A percentile compares a stretch with the other conserved stretches of the same genome.
Conservation (phyloP, 805 yeast genomes). For the Dipodascopsis tothii region DNA sequence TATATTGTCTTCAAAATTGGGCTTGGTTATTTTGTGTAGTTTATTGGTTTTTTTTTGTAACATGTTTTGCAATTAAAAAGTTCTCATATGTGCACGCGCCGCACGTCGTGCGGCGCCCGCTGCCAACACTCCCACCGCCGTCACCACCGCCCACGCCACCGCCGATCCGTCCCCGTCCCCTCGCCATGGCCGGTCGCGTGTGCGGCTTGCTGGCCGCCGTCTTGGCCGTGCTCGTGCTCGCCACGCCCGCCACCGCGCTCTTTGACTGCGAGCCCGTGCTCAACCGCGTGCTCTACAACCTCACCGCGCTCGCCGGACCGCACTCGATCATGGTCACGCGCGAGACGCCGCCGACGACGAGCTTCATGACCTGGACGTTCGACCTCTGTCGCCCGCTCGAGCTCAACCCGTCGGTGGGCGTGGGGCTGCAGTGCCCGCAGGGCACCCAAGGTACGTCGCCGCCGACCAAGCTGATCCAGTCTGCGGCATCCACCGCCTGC, state of each 20-base stretch:
- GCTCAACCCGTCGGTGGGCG: slow-evolving; percentile 28
- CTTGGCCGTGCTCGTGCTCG: too few species aligned
- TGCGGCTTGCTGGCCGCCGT: too few species aligned
- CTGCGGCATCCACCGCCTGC: slow-evolving; percentile 63
- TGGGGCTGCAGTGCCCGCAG: slow-evolving; percentile 50
- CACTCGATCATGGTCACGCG: slow-evolving; percentile 36
- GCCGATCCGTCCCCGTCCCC: too few species aligned
- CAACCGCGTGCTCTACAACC: slow-evolving; percentile 31
- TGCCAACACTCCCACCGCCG: too few species aligned
- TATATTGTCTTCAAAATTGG: background rate
- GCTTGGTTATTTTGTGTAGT: background rate
- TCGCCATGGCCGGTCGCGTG: too few species aligned
- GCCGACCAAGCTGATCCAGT: slow-evolving; percentile 28
- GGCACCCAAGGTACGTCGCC: slow-evolving; percentile 44
- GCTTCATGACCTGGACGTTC: slow-evolving; percentile 57
- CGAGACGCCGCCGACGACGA: slow-evolving; percentile 74
- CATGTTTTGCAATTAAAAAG: background rate
- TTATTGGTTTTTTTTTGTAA: too few species aligned
- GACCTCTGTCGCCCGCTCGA: slow-evolving; percentile 58
- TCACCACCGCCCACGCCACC: too few species aligned
- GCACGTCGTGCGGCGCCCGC: too few species aligned
- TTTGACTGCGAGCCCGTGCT: slow-evolving; percentile 27
- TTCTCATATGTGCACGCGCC: too few species aligned
- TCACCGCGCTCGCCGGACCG: slow-evolving; percentile 45
- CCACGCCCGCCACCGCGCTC: slow-evolving; percentile 22